Conservation (phyloP, 257 asterid species). For the Misopates orontium region DNA sequence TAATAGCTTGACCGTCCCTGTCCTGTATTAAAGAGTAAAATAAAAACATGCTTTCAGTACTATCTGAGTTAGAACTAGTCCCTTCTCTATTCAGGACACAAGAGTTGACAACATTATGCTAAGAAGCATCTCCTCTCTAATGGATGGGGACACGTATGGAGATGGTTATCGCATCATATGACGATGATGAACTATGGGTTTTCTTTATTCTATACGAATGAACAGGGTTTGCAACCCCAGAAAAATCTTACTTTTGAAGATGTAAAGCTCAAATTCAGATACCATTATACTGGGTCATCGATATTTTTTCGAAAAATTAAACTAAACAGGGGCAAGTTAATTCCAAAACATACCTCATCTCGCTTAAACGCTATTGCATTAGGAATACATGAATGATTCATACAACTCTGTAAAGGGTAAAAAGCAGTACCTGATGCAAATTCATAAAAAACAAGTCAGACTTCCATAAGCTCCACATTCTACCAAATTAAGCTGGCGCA, state of each 20-base stretch:
- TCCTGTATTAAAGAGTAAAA: constrained; percentile 49
- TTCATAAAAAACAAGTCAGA: background rate
- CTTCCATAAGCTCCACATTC: constrained; percentile 12
- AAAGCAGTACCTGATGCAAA: constrained; percentile 80
- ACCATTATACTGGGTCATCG: no score
- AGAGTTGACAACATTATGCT: no score
- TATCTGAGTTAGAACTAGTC: background rate
- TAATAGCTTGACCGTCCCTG: constrained; percentile 78
- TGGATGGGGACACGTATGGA: no score
- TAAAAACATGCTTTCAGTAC: constrained; percentile 11
- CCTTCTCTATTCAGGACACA: background rate
- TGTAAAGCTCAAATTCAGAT: no score
- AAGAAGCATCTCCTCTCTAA: no score
- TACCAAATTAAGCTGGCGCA: background rate
- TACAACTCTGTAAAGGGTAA: constrained; percentile 89
- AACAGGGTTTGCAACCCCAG: no score
- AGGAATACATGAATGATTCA: constrained; percentile 91
- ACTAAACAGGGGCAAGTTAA: constrained; percentile 6
- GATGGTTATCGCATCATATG: no score
- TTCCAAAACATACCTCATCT: constrained; percentile 61
- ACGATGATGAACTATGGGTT: no score
- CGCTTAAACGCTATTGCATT: constrained; percentile 89
- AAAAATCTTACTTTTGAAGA: no score
- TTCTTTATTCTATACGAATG: no score
- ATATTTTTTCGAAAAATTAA: constrained; percentile 5